Evolutionary conservation across 257 asterid species (phyloP), one percentile per base, ranked within the genome.

Genomic region (Oldenlandia corymbosa): DNA sequence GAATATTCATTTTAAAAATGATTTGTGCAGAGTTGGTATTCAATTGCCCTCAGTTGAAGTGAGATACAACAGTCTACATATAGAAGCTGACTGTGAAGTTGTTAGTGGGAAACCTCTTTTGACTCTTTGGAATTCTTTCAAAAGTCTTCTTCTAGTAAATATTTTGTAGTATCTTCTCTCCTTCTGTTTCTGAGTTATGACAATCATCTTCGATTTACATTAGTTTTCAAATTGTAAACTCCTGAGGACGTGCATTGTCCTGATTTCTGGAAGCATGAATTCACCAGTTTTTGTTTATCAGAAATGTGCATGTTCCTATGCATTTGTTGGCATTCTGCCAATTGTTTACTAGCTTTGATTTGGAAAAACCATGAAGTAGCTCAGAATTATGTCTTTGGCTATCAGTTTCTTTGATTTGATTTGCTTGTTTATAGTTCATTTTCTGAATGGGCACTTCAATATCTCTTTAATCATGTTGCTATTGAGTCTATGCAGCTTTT

Each of bases 31-130:
- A 76, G 94, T 77, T 74, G 91, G 85, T 17, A 76, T 86, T 32
- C 66, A 78, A 68, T 67, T 78, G 63, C 88, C 94, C 61, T 76
- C 82, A 4, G 81, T 83, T 67, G 94, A 86, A 72, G 94, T 86
- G 39, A 76, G 88, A 54, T 86, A 82, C 26, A 28, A 31, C 11
- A 73, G 78, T 66, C 75, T 86, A 64, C 55, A 42, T 48, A 70
- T 83, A 28, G 81, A 81, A 67, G 91, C 94, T 0, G 85, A 84
- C 70, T 86, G 94, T 65, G 82, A 81, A 71, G 86, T 86, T 63
- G 88, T 86, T 71, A 24, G 76, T 17, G 94, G 94, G 63, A 85
- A 81, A 73, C 88, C 94, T 36, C 81, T 85, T 26, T 90, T 90
- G 11, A 86, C 94, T 21, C 86, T 83, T 50, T 86, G 94, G 94